Base-by-base conservation (phyloP, 148 eudicot species). In the Camellia sinensis region DNA sequence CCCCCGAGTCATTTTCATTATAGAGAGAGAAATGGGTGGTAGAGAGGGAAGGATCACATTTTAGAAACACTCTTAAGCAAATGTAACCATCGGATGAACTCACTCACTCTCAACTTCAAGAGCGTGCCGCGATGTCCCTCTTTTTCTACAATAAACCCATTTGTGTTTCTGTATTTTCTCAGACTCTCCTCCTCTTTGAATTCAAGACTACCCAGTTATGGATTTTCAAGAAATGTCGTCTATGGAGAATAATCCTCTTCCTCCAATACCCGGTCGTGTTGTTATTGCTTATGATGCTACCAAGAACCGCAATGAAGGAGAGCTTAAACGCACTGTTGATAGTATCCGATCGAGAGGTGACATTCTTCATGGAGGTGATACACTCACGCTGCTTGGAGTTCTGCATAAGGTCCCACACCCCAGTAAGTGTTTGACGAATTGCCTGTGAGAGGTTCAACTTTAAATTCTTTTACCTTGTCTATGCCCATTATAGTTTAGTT, bases 321-420 rank as follows among this genome's bases (percentile, higher is more conserved):
- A 82, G 72, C 71, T 87, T 45, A 82, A 40, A 76, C n/a, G 22
- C 48, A 75, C 69, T 40, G 44, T 87, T 48, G 41, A 45, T 7
- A 64, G 68, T 14, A 74, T 85, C 40, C 60, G 53, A 77, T 40
- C 48, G 43, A 37, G 59, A 0, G 85, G 87, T 15, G 81, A 72
- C 37, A 79, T 86, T 75, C 79, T 86, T 22, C 80, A 71, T 5
- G 69, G 76, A 43, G 88, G 88, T 41, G 86, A 81, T 54, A 83
- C 88, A 7, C 68, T 86, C 41, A 56, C 64, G 0, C 80, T 81
- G 56, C 75, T 86, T 67, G 86, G 88, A 22, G 84, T 86, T 62
- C 19, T 86, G 82, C 88, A 83, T 14, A 83, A 67, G 62, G 71
- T 86, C 48, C 73, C 63, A 75, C 88, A 86, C 40, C 88, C 88